phyloP scores from a whole-genome alignment of 2,329 filamentous ascomycete genomes.

The Lasiodiplodia theobromae region DNA sequence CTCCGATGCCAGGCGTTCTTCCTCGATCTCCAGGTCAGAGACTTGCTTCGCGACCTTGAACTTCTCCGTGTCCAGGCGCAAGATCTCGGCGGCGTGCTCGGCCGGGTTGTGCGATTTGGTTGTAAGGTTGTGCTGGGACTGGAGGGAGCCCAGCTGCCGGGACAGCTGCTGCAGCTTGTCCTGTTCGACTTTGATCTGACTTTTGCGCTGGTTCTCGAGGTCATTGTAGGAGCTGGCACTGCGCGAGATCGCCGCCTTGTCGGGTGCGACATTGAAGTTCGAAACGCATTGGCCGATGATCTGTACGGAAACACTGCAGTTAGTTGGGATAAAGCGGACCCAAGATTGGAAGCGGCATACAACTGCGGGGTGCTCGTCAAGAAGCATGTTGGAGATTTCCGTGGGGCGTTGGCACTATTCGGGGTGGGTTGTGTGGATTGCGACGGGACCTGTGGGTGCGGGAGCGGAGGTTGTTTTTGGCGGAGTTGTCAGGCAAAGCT shows the following conservation, averaged over 20 bases:
- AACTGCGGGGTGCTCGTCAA: conserved; percentile 89
- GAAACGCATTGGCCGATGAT: conserved; percentile 89
- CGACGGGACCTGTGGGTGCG: neutral
- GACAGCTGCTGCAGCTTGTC: conserved; percentile 63
- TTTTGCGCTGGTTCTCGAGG: conserved; percentile 82
- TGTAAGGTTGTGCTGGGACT: conserved; percentile 78
- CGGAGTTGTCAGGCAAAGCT: neutral
- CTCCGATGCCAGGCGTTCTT: conserved; percentile 85
- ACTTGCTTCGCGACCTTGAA: conserved; percentile 94
- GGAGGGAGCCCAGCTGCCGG: conserved; percentile 76
- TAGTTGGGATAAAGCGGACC: neutral
- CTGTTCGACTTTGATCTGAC: conserved; percentile 46
- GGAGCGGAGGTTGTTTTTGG: neutral
- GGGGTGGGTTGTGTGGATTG: neutral
- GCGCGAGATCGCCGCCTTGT: conserved; percentile 83
- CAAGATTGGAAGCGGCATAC: conserved; percentile 58
- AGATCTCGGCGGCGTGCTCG: conserved; percentile 82
- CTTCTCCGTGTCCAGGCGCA: conserved; percentile 88
- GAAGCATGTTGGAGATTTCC: conserved; percentile 72
- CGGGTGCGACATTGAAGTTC: conserved; percentile 93
- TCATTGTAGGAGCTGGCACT: conserved; percentile 83
- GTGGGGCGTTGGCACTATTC: neutral
- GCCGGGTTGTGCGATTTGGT: conserved; percentile 76
- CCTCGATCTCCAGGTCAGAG: conserved; percentile 88
- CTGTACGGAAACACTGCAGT: conserved; percentile 53